phyloP scores from a whole-genome alignment of 306 rosid genomes.

The Medicago truncatula region DNA sequence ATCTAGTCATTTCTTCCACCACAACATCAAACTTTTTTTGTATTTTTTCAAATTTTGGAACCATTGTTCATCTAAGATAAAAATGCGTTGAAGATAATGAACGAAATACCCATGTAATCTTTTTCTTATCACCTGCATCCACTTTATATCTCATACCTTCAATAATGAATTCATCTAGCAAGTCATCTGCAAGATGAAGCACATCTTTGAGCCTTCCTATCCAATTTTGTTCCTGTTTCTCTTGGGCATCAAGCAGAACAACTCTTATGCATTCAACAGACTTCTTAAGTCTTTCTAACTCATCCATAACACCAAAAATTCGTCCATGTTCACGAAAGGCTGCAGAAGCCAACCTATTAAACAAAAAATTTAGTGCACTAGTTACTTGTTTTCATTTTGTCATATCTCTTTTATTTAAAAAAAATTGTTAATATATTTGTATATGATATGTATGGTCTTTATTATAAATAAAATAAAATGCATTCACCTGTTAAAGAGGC shows the following conservation, averaged over 20 bases:
- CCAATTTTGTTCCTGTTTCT: background rate
- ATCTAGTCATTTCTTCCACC: background rate
- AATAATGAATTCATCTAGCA: background rate
- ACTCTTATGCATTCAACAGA: background rate
- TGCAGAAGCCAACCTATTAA: slow-evolving; percentile 8
- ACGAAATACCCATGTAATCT: background rate
- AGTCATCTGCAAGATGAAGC: slow-evolving; percentile 2
- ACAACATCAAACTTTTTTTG: background rate
- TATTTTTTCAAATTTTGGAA: background rate
- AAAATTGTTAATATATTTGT: background rate
- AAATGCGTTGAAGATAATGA: background rate
- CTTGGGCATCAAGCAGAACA: slow-evolving; percentile 10
- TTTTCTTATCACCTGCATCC: background rate
- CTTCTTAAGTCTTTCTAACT: slow-evolving; percentile 8
- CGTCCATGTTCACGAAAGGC: slow-evolving; percentile 8
- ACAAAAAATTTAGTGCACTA: background rate
- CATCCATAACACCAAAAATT: slow-evolving; percentile 7
- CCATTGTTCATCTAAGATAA: background rate
- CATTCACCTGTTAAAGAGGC: background rate
- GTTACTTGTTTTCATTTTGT: background rate
- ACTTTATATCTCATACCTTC: background rate
- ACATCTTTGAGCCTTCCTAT: background rate
- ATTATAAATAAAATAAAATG: background rate
- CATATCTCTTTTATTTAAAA: background rate
- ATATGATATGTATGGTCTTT: background rate